Evolutionary conservation across 176 grass and related monocot genomes (phyloP).

Genomic region (Coix lacrymajobi): DNA sequence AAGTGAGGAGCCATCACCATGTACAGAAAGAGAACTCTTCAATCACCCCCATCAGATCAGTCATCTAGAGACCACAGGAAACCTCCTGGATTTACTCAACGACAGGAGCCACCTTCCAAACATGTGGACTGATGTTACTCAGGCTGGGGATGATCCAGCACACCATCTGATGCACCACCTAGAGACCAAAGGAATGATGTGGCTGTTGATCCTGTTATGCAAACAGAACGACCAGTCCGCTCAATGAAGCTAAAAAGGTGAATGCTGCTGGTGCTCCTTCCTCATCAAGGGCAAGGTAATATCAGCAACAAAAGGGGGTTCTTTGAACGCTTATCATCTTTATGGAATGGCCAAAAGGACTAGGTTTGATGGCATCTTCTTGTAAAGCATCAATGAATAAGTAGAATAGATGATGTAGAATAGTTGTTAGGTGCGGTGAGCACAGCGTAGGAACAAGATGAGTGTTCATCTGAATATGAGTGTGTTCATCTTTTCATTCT

Average conservation of each 20-base stretch:
- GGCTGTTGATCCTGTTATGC: constrained; percentile 2
- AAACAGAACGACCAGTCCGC: not conserved
- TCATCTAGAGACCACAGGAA: not conserved
- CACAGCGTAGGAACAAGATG: not conserved
- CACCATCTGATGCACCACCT: not conserved
- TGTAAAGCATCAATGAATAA: not conserved
- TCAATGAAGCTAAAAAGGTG: not conserved
- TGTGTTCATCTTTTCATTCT: too few species aligned
- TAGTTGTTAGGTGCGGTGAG: not conserved
- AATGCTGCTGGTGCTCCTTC: not conserved
- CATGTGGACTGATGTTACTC: constrained; percentile 9
- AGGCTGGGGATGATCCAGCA: not conserved
- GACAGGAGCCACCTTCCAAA: not conserved
- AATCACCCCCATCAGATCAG: not conserved
- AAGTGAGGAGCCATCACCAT: constrained; percentile 8
- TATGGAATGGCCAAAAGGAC: constrained; percentile 18
- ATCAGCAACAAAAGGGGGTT: not conserved
- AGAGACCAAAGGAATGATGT: not conserved
- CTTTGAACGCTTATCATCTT: constrained; percentile 15
- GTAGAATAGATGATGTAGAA: not conserved
- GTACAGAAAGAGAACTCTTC: not conserved
- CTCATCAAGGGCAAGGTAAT: not conserved
- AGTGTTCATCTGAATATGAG: not conserved
- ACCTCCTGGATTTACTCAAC: constrained; percentile 5
- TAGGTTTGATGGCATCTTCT: not conserved